Evolutionary conservation across 2,329 filamentous ascomycete species (phyloP), one percentile per base, ranked within the genome.

Genomic region (Cladosporium sp.): DNA sequence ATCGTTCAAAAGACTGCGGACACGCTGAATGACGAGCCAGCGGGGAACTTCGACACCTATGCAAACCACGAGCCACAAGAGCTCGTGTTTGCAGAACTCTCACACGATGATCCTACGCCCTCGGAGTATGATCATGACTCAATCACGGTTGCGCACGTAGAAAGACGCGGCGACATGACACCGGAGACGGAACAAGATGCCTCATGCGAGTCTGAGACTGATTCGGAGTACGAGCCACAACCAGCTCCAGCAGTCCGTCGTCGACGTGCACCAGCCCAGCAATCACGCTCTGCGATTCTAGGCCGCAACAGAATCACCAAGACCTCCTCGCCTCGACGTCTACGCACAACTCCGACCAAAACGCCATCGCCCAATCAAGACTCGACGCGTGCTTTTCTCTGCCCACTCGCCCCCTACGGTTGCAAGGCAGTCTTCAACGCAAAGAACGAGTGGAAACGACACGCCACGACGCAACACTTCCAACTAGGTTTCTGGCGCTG

Each of bases 381-480:
- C 22, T 8, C 15, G 6, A 6, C 20, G 12, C 40, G 40, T 3
- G 40, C 83, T 0, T 94, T 93, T 67, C 78, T 80, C 22, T 97
- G 93, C 71, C 85, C 90, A 57, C 91, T 97, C 70, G 77, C 83
- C 28, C 86, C 83, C 56, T 94, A 91, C 57, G 89, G 88, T 34
- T 97, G 93, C 74, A 63, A 61, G 0, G 83, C 85, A 2, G 85
- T 80, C 0, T 96, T 96, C 68, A 80, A 82, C 3, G 86, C 82
- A 64, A 96, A 96, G 75, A 96, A 96, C 70, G 92, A 97, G 71
- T 97, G 93, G 93, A 97, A 97, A 73, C 85, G 93, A 0, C 93
- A 97, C 69, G 84, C 93, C 66, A 77, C 79, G 32, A 89, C 88
- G 0, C 89, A 96, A 68, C 93, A 97, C 68, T 78, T 96, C 20